Evolutionary conservation across 352 stramenopile species (phyloP).

Genomic region (Globisporangium abappressorium): DNA sequence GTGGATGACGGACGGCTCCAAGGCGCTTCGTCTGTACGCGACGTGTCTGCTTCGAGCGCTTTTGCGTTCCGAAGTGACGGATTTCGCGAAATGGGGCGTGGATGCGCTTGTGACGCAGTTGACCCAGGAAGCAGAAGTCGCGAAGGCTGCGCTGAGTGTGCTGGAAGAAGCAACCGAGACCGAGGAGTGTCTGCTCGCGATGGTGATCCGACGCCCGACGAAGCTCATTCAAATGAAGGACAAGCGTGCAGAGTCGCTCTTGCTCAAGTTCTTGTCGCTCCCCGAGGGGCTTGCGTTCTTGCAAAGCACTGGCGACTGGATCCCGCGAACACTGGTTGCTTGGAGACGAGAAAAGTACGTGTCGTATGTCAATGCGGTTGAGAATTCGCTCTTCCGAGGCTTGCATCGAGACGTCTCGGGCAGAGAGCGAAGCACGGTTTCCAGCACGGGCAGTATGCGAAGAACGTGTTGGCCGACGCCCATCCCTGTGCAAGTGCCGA

Average conservation of each 20-base stretch:
- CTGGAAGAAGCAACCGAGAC: slow-evolving; percentile 85
- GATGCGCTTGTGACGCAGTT: slow-evolving; percentile 83
- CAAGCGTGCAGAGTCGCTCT: slow-evolving; percentile 72
- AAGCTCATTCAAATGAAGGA: slow-evolving; percentile 80
- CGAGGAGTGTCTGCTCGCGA: slow-evolving; percentile 75
- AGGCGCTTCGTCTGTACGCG: slow-evolving; percentile 79
- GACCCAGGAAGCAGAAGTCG: slow-evolving; percentile 82
- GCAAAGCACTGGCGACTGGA: slow-evolving; percentile 80
- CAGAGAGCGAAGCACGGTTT: slow-evolving; percentile 44
- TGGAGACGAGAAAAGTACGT: slow-evolving; percentile 85
- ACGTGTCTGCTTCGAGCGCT: slow-evolving; percentile 81
- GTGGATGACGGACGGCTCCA: slow-evolving; percentile 86
- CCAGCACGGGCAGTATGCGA: slow-evolving; percentile 28
- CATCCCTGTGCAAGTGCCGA: slow-evolving; percentile 82
- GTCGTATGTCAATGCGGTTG: slow-evolving; percentile 81
- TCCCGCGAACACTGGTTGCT: slow-evolving; percentile 63
- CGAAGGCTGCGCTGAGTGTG: slow-evolving; percentile 83
- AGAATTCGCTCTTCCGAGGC: slow-evolving; percentile 78
- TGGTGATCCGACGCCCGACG: slow-evolving; percentile 78
- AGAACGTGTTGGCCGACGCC: slow-evolving; percentile 65
- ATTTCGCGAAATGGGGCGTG: slow-evolving; percentile 88
- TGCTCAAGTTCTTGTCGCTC: slow-evolving; percentile 84
- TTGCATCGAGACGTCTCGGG: slow-evolving; percentile 77
- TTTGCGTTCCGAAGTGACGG: slow-evolving; percentile 78
- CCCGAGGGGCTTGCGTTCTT: slow-evolving; percentile 77